Conservation (phyloP, 1,284 basidiomycete species). For the Leccinum angustisporum region DNA sequence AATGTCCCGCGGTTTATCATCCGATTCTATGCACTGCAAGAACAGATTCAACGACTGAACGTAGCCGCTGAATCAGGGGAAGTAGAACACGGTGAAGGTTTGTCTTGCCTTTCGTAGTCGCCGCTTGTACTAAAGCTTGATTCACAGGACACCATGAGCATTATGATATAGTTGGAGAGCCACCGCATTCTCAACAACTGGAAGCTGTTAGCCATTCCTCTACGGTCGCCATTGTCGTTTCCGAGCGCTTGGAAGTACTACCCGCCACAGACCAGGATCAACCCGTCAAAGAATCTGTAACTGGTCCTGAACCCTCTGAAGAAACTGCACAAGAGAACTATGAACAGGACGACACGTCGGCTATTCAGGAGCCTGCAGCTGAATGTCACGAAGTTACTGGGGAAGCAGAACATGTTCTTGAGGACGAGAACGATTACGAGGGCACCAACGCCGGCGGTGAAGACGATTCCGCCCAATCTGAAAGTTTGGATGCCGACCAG, state of each 20-base stretch:
- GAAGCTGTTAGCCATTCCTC: not conserved
- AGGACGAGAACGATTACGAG: conserved; percentile 26
- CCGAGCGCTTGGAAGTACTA: conserved; percentile 4
- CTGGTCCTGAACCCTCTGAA: conserved; percentile 6
- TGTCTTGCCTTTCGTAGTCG: not conserved
- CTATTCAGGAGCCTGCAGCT: conserved; percentile 6
- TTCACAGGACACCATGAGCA: conserved; percentile 17
- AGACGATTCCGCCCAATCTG: conserved; percentile 18
- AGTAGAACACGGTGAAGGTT: conserved; percentile 21
- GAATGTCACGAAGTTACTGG: conserved; percentile 19
- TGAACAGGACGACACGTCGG: conserved; percentile 2
- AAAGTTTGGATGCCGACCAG: conserved; percentile 34
- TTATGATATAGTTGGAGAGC: conserved; percentile 12
- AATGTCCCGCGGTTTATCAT: conserved; percentile 61
- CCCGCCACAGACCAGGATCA: conserved; percentile 18
- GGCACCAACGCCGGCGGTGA: conserved; percentile 24
- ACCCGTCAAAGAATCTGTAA: conserved; percentile 11
- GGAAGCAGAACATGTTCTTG: conserved; percentile 14
- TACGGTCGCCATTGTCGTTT: not conserved
- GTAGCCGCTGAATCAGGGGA: conserved; percentile 24
- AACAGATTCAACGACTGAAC: conserved; percentile 51
- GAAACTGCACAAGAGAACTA: conserved; percentile 8
- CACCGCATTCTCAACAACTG: conserved; percentile 5
- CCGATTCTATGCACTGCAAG: conserved; percentile 63
- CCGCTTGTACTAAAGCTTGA: conserved; percentile 2